Evolutionary conservation across 2,329 filamentous ascomycete species (phyloP), one percentile per base, ranked within the genome.

Genomic region (Pseudofabraea citricarpa): DNA sequence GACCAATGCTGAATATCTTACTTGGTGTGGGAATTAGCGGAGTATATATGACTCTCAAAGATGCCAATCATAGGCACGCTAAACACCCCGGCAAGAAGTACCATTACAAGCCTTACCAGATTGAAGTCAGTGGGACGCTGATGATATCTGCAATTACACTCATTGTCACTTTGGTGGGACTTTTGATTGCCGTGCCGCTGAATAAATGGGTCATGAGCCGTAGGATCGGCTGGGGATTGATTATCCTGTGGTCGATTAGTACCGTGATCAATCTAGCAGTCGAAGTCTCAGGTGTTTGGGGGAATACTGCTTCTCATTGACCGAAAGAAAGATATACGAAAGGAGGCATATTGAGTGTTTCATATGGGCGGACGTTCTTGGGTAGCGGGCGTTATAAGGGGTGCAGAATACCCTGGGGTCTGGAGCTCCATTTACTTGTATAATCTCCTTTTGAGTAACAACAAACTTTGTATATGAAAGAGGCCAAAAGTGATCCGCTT

Each of bases 1-100:
- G 93, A 0, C 93, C 93, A 0, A 91, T 98, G 89, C 77, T 98
- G 31, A 98, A 98, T 57, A 98, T 98, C 50, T 70, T 98, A 0
- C 77, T 98, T 4, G 93, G 93, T 0, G 90, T 98, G 41, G 93
- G 93, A n/a, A 72, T 97, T 4, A 87, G 86, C 20, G 93, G 93
- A 13, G 77, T 88, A 29, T 94, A 90, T 61, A 93, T 96, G 77
- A 90, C 87, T 44, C 73, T 94, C 13, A 75, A 76, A 43, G 75
- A 79, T 23, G 85, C 85, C 15, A 78, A 85, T 54, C 73, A 79
- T 49, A 72, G 73, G 41, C 80, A 87, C 48, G 65, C 70, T 21
- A 83, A 83, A 53, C 82, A 91, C 56, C 87, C 87, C 0, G 70
- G 79, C 15, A 67, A 71, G 46, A 75, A 79, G 4, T 64, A 85